Evolutionary conservation across 176 grass and related monocot genomes (phyloP), one percentile per base, ranked within the genome.

Genomic region (Phoenix dactylifera): DNA sequence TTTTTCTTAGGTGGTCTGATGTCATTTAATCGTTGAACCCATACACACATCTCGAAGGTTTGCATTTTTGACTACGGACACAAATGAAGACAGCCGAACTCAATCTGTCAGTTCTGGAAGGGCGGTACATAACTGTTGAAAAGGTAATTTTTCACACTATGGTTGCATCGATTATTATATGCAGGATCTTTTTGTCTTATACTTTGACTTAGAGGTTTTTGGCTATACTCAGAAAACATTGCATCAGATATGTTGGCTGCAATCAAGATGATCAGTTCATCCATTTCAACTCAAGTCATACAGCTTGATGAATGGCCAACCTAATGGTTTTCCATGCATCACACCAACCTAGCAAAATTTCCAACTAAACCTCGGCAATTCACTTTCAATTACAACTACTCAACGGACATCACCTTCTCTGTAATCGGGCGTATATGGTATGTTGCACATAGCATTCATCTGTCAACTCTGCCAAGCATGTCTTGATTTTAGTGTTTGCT

Each of bases 181-280:
- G 9, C 20, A n/a, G 22, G 20, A 16, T 20, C 24, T 26, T 52
- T 53, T 52, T 51, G 23, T 23, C 44, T 26, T 15, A 22, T 44
- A 3, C 1, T 35, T 51, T 65, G 62, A 24, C 30, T 48, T 30
- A 24, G 58, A 30, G 58, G 58, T 60, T 60, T 16, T 20, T 62
- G 26, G 26, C 39, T 29, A 18, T 62, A 62, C 39, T 28, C 59
- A 62, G 59, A 62, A 20, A 3, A 62, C 28, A 62, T 32, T 39
- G 39, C 59, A 7, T 44, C 17, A 62, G 29, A 17, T 23, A 29
- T 63, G 60, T 63, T 55, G 18, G 60, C 60, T 49, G 18, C 32
- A 48, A 48, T 59, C 60, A 63, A 49, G 60, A 63, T 63, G 60
- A 63, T 63, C 26, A 63, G 60, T 22, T 63, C 60, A 49, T 22